These are phyloP conservation scores for Corchorus olitorius DNA, from an alignment of 345 rosid species.

Conservation along the genomic window DNA sequence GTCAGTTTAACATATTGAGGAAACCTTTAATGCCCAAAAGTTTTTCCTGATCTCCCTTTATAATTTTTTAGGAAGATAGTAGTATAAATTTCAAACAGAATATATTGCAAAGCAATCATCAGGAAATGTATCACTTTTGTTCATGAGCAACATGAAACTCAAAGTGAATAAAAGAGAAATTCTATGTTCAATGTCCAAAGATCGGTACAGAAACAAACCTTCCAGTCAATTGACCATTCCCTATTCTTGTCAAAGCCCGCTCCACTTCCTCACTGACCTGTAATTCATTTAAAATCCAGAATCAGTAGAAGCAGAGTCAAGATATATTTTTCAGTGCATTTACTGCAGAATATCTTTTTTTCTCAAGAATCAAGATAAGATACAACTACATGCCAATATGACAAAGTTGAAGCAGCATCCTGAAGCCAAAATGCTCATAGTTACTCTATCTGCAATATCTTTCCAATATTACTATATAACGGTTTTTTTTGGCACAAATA, in stretches of 20 bases:
- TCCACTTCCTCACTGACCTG: slow-evolving; percentile 98
- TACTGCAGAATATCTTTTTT: neutral
- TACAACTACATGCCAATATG: no score
- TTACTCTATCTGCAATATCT: neutral
- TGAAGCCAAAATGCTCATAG: neutral
- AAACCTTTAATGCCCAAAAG: no score
- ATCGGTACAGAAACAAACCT: slow-evolving; percentile 42
- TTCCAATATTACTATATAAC: no score
- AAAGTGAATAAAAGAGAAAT: neutral
- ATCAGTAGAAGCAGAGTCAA: slow-evolving; percentile 11
- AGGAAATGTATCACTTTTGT: neutral
- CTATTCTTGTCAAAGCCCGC: slow-evolving; percentile 77
- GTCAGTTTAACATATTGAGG: neutral
- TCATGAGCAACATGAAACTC: neutral
- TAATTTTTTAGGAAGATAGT: neutral
- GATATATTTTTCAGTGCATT: neutral
- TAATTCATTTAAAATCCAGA: slow-evolving; percentile 17
- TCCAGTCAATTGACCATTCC: slow-evolving; percentile 48
- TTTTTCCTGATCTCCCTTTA: neutral
- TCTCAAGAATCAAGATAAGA: no score
- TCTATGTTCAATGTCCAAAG: slow-evolving; percentile 11
- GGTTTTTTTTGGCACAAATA: no score
- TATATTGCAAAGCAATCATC: neutral
- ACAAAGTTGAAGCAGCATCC: neutral
- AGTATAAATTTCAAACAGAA: neutral